Evolutionary conservation across 1,284 basidiomycete species (phyloP).

Genomic region (Heliocybe sulcata): DNA sequence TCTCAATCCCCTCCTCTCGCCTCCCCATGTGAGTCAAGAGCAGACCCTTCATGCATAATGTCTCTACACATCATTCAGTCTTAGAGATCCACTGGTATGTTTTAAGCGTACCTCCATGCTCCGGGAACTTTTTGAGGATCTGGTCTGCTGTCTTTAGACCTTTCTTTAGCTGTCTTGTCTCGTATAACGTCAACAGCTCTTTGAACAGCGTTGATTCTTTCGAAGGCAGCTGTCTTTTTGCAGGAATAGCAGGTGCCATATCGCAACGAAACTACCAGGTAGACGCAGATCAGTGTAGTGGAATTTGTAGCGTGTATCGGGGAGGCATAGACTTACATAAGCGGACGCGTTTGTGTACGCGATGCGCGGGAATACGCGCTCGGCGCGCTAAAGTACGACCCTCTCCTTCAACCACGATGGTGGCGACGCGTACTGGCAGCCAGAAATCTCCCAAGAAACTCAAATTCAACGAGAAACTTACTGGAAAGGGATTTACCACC

Average conservation of each 20-base stretch:
- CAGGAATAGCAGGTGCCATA: slow-evolving; percentile 16
- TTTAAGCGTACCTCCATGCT: slow-evolving; percentile 77
- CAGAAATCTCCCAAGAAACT: slow-evolving; percentile 36
- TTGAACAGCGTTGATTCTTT: slow-evolving; percentile 89
- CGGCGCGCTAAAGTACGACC: background rate
- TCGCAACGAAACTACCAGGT: background rate
- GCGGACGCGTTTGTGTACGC: background rate
- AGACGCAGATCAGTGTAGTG: background rate
- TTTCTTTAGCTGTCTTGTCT: slow-evolving; percentile 86
- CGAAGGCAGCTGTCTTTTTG: slow-evolving; percentile 56
- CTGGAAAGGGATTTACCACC: slow-evolving; percentile 61
- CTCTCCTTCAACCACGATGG: slow-evolving; percentile 35
- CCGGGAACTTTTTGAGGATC: slow-evolving; percentile 93
- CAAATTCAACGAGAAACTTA: slow-evolving; percentile 72
- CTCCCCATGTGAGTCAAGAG: slow-evolving; percentile 80
- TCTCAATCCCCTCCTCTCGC: slow-evolving; percentile 77
- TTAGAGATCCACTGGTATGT: slow-evolving; percentile 12
- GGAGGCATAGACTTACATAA: background rate
- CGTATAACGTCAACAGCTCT: slow-evolving; percentile 86
- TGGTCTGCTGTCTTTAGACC: slow-evolving; percentile 89
- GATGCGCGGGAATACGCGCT: slow-evolving; percentile 7
- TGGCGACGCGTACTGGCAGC: slow-evolving; percentile 37
- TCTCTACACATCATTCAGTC: slow-evolving; percentile 50
- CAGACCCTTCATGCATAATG: slow-evolving; percentile 91
- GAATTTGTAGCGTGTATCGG: background rate